phyloP scores from a whole-genome alignment of 495 filamentous ascomycete genomes.

The Patellaria atrata region DNA sequence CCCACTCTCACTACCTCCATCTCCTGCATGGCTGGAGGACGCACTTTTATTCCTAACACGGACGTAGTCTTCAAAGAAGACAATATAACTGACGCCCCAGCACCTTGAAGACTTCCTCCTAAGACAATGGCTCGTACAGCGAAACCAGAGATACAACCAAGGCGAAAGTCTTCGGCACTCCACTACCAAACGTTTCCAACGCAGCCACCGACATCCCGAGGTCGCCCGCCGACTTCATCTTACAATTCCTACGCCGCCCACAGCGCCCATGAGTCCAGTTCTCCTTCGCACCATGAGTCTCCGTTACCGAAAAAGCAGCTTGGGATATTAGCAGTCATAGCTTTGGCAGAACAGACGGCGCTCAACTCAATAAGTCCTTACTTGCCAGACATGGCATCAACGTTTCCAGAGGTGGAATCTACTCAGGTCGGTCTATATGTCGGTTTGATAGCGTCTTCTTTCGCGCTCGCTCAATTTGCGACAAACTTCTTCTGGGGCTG shows the following conservation, averaged over 20 bases:
- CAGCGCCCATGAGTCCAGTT: slow-evolving; percentile 13
- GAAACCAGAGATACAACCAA: slow-evolving; percentile 17
- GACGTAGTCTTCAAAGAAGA: too few species aligned
- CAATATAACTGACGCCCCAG: too few species aligned
- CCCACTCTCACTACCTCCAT: too few species aligned
- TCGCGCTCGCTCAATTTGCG: slow-evolving; percentile 79
- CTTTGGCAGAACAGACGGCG: slow-evolving; percentile 86
- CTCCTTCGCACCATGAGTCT: slow-evolving; percentile 32
- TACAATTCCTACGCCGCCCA: slow-evolving; percentile 22
- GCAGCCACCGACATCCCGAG: slow-evolving; percentile 66
- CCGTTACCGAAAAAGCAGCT: slow-evolving; percentile 77
- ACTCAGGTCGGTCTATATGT: slow-evolving; percentile 74
- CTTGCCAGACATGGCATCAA: slow-evolving; percentile 77
- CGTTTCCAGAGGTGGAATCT: slow-evolving; percentile 63
- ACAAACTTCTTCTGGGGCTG: slow-evolving; percentile 95
- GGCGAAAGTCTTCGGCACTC: slow-evolving; percentile 54
- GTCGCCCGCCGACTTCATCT: slow-evolving; percentile 33
- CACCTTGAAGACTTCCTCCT: too few species aligned
- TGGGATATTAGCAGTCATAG: slow-evolving; percentile 69
- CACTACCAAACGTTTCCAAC: slow-evolving; percentile 95
- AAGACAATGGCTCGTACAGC: too few species aligned
- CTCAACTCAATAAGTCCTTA: slow-evolving; percentile 96
- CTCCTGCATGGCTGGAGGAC: too few species aligned
- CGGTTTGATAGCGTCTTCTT: slow-evolving; percentile 73
- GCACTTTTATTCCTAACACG: too few species aligned